These are phyloP conservation scores for Cymbopogon citratus DNA, from an alignment of 176 grass and related monocot species.

Conservation along the genomic window DNA sequence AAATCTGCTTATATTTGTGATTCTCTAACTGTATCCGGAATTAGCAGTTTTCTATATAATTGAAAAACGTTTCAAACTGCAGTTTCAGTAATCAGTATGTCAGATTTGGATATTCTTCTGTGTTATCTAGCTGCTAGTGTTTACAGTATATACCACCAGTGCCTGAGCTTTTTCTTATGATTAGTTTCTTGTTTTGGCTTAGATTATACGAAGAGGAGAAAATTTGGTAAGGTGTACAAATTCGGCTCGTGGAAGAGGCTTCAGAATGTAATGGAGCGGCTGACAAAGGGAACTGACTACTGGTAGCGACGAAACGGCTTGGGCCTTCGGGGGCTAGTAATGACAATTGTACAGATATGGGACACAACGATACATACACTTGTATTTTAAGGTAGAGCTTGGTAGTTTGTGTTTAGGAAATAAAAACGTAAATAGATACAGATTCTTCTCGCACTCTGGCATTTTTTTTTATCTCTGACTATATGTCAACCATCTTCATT, in stretches of 20 bases:
- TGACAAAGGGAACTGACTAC: constrained; percentile 38
- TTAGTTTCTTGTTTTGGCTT: constrained; percentile 7
- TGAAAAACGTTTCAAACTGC: neutral
- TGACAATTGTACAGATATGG: constrained; percentile 83
- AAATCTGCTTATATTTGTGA: neutral
- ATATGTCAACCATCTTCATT: constrained; percentile 36
- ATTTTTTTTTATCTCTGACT: constrained; percentile 32
- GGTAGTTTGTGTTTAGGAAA: constrained; percentile 51
- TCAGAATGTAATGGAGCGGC: constrained; percentile 15
- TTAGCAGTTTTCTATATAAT: neutral
- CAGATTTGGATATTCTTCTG: neutral
- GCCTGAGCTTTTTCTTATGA: neutral
- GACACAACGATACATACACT: constrained; percentile 38
- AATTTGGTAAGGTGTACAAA: constrained; percentile 20
- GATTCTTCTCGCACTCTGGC: constrained; percentile 32
- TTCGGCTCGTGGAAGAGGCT: constrained; percentile 15
- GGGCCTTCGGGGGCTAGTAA: constrained; percentile 25
- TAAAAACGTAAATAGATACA: constrained; percentile 74
- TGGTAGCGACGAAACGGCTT: constrained; percentile 34
- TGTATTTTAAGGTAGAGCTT: constrained; percentile 47
- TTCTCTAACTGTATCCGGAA: constrained; percentile 1
- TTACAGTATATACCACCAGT: neutral
- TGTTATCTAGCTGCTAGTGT: constrained; percentile 4
- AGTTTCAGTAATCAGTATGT: neutral
- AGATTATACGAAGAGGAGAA: constrained; percentile 26